A percentile compares a stretch with the other conserved stretches of the same genome.
phyloP scores from a whole-genome alignment of 2,329 filamentous ascomycete genomes.

The Chrysoporthe puriensis region DNA sequence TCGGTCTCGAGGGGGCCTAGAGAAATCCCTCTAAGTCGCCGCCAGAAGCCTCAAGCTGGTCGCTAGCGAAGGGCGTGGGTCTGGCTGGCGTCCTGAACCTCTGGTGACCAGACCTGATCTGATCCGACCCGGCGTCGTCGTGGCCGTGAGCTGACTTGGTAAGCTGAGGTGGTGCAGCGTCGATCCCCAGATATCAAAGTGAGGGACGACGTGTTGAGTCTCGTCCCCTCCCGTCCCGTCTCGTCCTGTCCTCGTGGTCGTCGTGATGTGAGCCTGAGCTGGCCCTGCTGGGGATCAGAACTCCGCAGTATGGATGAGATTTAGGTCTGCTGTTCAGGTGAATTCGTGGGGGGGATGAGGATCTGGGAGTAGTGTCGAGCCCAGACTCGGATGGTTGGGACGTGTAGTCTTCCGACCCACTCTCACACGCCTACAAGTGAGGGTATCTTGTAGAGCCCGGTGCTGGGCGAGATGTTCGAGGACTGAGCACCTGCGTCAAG shows the following conservation, averaged over 20 bases:
- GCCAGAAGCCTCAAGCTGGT: background rate
- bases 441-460: background rate
- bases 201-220: background rate
- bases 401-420: too few relatives aligned
- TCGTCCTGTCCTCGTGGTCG: constrained; percentile 3
- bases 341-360: background rate
- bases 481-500: background rate
- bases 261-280: constrained; percentile 8
- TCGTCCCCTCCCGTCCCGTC: constrained; percentile 6
- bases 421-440: background rate
- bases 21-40: background rate
- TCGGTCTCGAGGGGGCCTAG: background rate
- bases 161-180: background rate
- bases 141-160: constrained; percentile 4
- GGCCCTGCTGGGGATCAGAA: background rate
- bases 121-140: background rate
- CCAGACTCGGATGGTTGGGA: too few relatives aligned
- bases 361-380: background rate
- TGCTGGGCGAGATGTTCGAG: background rate
- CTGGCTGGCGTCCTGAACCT: background rate
- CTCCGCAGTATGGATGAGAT: background rate
- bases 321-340: background rate
- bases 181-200: constrained; percentile 1
- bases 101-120: background rate
- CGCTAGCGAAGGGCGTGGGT: too few relatives aligned